Evolutionary conservation across 2,329 filamentous ascomycete species (phyloP).

Genomic region (Didymosphaeria variabile): DNA sequence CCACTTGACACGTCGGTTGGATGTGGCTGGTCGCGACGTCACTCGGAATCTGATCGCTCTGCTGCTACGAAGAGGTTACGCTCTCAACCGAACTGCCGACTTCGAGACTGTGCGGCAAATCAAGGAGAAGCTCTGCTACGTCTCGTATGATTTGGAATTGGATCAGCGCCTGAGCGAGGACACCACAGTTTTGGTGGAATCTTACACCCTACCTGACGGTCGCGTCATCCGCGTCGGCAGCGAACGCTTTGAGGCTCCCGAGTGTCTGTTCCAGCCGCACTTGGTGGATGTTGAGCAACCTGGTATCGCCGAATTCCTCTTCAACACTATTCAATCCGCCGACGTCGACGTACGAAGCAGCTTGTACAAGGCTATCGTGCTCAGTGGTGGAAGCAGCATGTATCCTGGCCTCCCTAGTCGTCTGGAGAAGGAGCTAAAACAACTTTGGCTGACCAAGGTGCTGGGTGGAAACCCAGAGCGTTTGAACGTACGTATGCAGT

Average conservation of each 20-base stretch:
- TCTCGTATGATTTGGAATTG: constrained; percentile 95
- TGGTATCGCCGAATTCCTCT: constrained; percentile 94
- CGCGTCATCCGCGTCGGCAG: constrained; percentile 95
- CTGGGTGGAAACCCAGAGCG: constrained; percentile 91
- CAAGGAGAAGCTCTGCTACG: constrained; percentile 99
- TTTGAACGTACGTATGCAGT: constrained; percentile 66
- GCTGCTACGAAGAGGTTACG: constrained; percentile 91
- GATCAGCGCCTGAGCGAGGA: constrained; percentile 97
- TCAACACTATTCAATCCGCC: constrained; percentile 97
- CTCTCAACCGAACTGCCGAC: constrained; percentile 96
- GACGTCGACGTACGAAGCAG: constrained; percentile 95
- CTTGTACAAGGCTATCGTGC: constrained; percentile 95
- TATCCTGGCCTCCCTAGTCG: constrained; percentile 94
- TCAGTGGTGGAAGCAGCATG: constrained; percentile 98
- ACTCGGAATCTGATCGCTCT: constrained; percentile 98
- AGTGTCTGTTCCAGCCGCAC: constrained; percentile 98
- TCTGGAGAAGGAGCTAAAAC: constrained; percentile 98
- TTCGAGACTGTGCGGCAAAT: constrained; percentile 98
- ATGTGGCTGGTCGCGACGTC: constrained; percentile 95
- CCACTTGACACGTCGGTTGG: constrained; percentile 91
- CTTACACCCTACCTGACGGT: constrained; percentile 95
- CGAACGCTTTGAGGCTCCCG: constrained; percentile 96
- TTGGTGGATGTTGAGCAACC: constrained; percentile 97
- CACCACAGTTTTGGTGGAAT: constrained; percentile 95
- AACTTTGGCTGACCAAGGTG: constrained; percentile 94